phyloP scores from a whole-genome alignment of 495 filamentous ascomycete species.

The Cudoniella acicularis region DNA sequence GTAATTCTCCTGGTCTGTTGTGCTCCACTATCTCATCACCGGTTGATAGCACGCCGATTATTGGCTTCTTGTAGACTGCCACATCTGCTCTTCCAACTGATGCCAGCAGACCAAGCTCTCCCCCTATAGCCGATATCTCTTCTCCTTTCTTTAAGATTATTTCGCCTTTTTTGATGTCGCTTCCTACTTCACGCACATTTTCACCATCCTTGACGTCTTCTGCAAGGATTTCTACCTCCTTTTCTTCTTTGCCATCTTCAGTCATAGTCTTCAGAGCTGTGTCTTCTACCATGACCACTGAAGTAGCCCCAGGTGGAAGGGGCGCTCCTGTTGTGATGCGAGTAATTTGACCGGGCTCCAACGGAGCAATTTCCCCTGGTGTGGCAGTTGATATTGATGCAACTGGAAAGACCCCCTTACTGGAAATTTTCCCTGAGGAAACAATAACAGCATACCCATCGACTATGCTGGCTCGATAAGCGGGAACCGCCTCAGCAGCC shows the following conservation, averaged over 20 bases:
- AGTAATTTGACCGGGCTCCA: constrained; percentile 73
- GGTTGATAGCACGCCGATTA: constrained; percentile 86
- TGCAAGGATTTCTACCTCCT: constrained; percentile 78
- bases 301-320: constrained; percentile 79
- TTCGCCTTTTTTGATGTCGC: constrained; percentile 69
- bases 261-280: constrained; percentile 70
- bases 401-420: constrained; percentile 80
- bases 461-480: constrained; percentile 92
- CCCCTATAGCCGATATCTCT: constrained; percentile 75
- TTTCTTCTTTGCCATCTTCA: constrained; percentile 79
- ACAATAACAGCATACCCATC: constrained; percentile 89
- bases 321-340: constrained; percentile 94
- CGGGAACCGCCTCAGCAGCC: constrained; percentile 79
- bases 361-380: constrained; percentile 51
- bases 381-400: constrained; percentile 81
- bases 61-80: constrained; percentile 69
- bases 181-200: constrained; percentile 88
- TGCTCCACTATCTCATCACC: constrained; percentile 91
- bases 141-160: constrained; percentile 72
- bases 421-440: constrained; percentile 49
- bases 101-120: constrained; percentile 85
- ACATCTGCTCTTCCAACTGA: constrained; percentile 76
- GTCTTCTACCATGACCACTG: constrained; percentile 98
- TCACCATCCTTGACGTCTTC: constrained; percentile 71
- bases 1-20: constrained; percentile 56